Evolutionary conservation across 176 grass and related monocot species (phyloP).

Genomic region (Carex littledalei): DNA sequence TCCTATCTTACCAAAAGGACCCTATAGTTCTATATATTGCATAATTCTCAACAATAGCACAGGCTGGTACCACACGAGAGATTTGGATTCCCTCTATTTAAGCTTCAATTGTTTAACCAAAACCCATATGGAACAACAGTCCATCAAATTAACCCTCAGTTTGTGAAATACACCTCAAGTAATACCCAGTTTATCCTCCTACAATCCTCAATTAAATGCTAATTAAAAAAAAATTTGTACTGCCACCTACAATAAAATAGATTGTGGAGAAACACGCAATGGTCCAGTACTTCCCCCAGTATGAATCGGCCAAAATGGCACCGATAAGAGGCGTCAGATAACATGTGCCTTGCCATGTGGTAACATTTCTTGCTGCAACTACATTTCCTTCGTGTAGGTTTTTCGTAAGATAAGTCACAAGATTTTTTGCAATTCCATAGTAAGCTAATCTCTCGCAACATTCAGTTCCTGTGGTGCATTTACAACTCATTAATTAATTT

Average conservation of each 20-base stretch:
- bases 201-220: neutral
- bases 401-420: conserved; percentile 59
- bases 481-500: neutral
- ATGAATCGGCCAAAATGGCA: conserved; percentile 68
- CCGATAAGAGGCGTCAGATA: conserved; percentile 54
- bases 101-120: neutral
- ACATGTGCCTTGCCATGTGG: conserved; percentile 54
- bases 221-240: neutral
- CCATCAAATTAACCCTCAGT: neutral
- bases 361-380: conserved; percentile 41
- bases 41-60: no score
- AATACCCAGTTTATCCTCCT: neutral
- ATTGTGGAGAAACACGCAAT: conserved; percentile 36
- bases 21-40: no score
- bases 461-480: conserved; percentile 32
- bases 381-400: conserved; percentile 46
- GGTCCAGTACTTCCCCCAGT: conserved; percentile 49
- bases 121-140: neutral
- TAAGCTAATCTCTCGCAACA: conserved; percentile 49
- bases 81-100: neutral
- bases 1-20: no score
- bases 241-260: conserved; percentile 39
- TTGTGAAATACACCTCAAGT: neutral
- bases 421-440: conserved; percentile 47
- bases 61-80: neutral